A percentile compares a stretch with the other conserved stretches of the same genome.
These are phyloP conservation scores for Neonectria sp. DNA, from an alignment of 2,329 filamentous ascomycete genomes.

Conservation along the genomic window DNA sequence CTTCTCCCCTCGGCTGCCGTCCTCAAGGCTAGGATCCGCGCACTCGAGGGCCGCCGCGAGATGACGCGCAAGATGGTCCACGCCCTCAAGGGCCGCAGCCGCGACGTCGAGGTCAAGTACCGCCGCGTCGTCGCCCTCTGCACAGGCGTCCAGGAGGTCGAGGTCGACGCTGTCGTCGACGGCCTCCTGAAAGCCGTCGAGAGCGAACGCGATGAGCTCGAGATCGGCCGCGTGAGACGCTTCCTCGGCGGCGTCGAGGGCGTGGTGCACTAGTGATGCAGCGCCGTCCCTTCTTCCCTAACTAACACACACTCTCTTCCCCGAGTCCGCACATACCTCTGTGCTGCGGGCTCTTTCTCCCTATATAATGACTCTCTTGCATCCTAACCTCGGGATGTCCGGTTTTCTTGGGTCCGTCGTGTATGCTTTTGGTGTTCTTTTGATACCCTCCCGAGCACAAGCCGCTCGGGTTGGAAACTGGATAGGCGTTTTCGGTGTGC, in stretches of 20 bases:
- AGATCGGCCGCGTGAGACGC: slow-evolving; percentile 82
- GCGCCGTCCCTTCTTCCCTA: neutral
- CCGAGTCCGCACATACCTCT: neutral
- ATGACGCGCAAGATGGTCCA: slow-evolving; percentile 77
- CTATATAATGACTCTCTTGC: slow-evolving; percentile 40
- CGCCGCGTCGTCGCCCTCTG: slow-evolving; percentile 90
- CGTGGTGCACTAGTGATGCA: slow-evolving; percentile 59
- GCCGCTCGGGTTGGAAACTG: slow-evolving; percentile 43
- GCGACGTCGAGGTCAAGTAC: slow-evolving; percentile 90
- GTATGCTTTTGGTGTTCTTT: slow-evolving; percentile 41
- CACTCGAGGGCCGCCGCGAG: slow-evolving; percentile 79
- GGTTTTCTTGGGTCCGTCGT: slow-evolving; percentile 33
- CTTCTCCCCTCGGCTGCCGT: slow-evolving; percentile 72
- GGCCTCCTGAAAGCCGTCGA: slow-evolving; percentile 89
- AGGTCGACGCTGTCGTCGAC: slow-evolving; percentile 86
- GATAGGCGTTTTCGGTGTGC: slow-evolving; percentile 31
- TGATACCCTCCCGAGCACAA: slow-evolving; percentile 48
- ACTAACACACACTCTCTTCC: neutral
- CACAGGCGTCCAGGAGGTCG: slow-evolving; percentile 82
- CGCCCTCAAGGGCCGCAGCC: slow-evolving; percentile 82
- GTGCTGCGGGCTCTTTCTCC: slow-evolving; percentile 22
- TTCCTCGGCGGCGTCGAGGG: slow-evolving; percentile 86
- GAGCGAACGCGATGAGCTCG: slow-evolving; percentile 84
- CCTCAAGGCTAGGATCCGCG: slow-evolving; percentile 78
- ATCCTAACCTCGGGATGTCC: neutral